Percentiles rank a stretch among this genome's conserved stretches.
These are phyloP conservation scores for Boehmeria nivea DNA, from an alignment of 306 rosid genomes.

Conservation along the genomic window DNA sequence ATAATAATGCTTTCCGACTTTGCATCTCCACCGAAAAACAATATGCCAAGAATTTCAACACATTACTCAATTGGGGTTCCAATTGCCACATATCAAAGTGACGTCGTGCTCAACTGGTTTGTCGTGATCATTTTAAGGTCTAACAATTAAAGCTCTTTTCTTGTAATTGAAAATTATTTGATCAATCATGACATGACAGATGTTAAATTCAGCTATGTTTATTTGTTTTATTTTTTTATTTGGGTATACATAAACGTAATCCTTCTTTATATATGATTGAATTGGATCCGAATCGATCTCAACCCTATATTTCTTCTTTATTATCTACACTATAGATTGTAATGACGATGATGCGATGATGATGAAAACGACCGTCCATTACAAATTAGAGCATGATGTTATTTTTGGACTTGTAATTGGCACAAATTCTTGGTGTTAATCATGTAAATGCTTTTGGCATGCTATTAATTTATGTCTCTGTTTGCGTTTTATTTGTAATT, in stretches of 20 bases:
- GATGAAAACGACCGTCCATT: slow-evolving; percentile 2
- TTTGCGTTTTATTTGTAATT: too few species aligned
- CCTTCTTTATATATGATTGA: too few species aligned
- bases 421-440: slow-evolving; percentile 11
- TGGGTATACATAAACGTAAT: too few species aligned
- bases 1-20: too few species aligned
- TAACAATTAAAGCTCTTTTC: not conserved
- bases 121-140: not conserved
- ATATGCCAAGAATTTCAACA: too few species aligned
- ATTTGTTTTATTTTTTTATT: too few species aligned
- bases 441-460: slow-evolving; percentile 19
- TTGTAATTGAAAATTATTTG: not conserved
- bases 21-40: too few species aligned
- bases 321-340: slow-evolving; percentile 6
- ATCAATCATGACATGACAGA: slow-evolving; percentile 14
- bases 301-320: not conserved
- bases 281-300: too few species aligned
- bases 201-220: not conserved
- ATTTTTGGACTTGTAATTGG: slow-evolving; percentile 9
- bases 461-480: not conserved
- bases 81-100: slow-evolving; percentile 5
- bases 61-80: too few species aligned
- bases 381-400: slow-evolving; percentile 5
- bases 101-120: slow-evolving; percentile 1
- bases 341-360: slow-evolving; percentile 12